Evolutionary conservation across 2,329 filamentous ascomycete genomes (phyloP).

Genomic region (Fusarium scirpi): DNA sequence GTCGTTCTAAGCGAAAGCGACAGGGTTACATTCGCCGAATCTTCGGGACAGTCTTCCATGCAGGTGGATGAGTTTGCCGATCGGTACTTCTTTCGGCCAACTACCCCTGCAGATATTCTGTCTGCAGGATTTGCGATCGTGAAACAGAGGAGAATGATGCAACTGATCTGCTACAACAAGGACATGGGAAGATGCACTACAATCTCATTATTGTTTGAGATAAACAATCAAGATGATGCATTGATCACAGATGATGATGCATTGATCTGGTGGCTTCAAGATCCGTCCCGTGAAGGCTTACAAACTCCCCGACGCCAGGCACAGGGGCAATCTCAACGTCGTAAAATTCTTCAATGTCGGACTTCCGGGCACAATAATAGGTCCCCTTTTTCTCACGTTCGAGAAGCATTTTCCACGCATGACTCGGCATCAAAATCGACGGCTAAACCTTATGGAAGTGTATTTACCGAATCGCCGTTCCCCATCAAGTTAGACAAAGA

Average conservation of each 20-base stretch:
- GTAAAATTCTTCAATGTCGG: not conserved
- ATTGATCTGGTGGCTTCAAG: not conserved
- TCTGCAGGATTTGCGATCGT: not conserved
- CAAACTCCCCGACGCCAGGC: not conserved
- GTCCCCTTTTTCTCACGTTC: not conserved
- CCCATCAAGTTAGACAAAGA: not conserved
- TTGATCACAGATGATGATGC: not conserved
- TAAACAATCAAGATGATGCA: not conserved
- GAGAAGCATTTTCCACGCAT: not conserved
- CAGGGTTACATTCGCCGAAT: not conserved
- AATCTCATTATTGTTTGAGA: not conserved
- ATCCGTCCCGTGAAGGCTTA: not conserved
- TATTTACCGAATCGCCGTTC: not conserved
- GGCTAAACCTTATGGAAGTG: not conserved
- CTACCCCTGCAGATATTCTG: not conserved
- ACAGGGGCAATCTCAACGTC: not conserved
- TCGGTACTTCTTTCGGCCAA: not conserved
- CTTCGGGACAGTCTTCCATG: not conserved
- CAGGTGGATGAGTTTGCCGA: not conserved
- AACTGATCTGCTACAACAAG: constrained; percentile 3
- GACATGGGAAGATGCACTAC: not conserved
- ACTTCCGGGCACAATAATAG: not conserved
- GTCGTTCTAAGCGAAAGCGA: not conserved
- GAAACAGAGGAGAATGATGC: not conserved
- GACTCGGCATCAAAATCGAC: not conserved